These are phyloP conservation scores for Aspergillus tanneri DNA, from an alignment of 2,329 filamentous ascomycete genomes.

Conservation along the genomic window DNA sequence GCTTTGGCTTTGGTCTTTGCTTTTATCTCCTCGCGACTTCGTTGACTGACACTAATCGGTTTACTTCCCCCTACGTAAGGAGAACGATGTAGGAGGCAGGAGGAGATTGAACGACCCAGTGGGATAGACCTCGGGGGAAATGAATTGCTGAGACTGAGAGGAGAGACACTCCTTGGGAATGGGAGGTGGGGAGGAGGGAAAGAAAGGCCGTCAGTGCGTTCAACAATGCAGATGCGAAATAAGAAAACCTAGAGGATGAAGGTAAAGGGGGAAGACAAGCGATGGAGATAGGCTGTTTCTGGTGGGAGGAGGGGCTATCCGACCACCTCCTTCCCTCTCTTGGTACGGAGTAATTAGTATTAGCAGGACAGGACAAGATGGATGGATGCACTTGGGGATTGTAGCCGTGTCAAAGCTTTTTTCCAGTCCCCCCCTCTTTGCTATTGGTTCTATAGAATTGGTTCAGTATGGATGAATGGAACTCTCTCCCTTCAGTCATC, in stretches of 20 bases:
- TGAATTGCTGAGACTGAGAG: background rate
- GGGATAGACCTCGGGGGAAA: background rate
- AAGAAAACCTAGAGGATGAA: conserved; percentile 15
- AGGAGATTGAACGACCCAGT: background rate
- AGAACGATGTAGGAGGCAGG: background rate
- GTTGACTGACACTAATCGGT: background rate
- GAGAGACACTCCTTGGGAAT: background rate
- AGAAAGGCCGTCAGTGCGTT: conserved; percentile 18
- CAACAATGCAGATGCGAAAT: conserved; percentile 15
- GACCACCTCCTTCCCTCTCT: too few species aligned
- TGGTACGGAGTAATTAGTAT: too few species aligned
- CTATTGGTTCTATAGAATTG: too few species aligned
- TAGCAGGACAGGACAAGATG: too few species aligned
- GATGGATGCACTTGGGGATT: too few species aligned
- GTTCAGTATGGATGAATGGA: too few species aligned
- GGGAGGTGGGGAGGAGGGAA: too few species aligned
- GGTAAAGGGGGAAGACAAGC: conserved; percentile 10
- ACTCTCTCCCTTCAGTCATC: too few species aligned
- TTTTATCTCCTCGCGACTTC: background rate
- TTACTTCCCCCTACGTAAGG: background rate
- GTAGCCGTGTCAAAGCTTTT: too few species aligned
- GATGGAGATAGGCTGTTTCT: conserved; percentile 17
- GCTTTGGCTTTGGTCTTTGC: background rate
- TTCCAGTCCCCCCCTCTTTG: too few species aligned
- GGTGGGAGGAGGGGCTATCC: conserved; percentile 11